A percentile compares a stretch with the other conserved stretches of the same genome.
Conservation (phyloP, 2,329 filamentous ascomycete species). For the Fusarium sublunatum region DNA sequence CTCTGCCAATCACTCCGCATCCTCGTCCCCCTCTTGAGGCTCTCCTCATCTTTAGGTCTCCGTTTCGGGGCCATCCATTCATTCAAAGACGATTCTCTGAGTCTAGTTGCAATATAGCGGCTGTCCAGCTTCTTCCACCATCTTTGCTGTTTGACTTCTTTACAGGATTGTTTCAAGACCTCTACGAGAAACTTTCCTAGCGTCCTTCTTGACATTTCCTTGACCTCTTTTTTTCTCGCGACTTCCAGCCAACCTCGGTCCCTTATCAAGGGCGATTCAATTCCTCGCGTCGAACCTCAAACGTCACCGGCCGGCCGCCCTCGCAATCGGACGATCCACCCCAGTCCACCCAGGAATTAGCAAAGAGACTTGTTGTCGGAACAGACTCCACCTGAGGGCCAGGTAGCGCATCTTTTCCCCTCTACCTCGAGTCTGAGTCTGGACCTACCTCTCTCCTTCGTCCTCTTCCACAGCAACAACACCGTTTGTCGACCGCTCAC, state of each 20-base stretch:
- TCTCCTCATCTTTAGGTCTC: constrained; percentile 26
- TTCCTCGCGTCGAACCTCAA: constrained; percentile 36
- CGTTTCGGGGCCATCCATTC: constrained; percentile 36
- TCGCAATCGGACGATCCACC: constrained; percentile 41
- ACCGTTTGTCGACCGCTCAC: constrained; percentile 17
- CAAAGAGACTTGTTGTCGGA: constrained; percentile 32
- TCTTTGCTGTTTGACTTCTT: constrained; percentile 5
- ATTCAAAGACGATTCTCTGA: constrained; percentile 19
- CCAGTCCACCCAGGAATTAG: constrained; percentile 30
- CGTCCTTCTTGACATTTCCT: constrained; percentile 25
- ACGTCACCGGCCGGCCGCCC: constrained; percentile 39
- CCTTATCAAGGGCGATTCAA: constrained; percentile 26
- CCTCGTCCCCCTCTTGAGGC: constrained; percentile 33
- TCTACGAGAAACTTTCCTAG: constrained; percentile 18
- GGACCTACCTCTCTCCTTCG: constrained; percentile 16
- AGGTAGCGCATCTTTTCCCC: constrained; percentile 18
- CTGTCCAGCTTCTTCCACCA: constrained; percentile 12
- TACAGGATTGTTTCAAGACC: constrained; percentile 5
- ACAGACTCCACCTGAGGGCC: constrained; percentile 31
- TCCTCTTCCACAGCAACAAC: constrained; percentile 6
- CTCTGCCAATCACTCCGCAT: constrained; percentile 38
- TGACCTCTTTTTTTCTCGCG: constrained; percentile 1
- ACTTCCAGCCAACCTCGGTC: constrained; percentile 27
- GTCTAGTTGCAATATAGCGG: constrained; percentile 6
- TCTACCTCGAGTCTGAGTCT: constrained; percentile 15